These are phyloP conservation scores for Paulownia fortunei DNA, from an alignment of 257 asterid species.

Conservation along the genomic window DNA sequence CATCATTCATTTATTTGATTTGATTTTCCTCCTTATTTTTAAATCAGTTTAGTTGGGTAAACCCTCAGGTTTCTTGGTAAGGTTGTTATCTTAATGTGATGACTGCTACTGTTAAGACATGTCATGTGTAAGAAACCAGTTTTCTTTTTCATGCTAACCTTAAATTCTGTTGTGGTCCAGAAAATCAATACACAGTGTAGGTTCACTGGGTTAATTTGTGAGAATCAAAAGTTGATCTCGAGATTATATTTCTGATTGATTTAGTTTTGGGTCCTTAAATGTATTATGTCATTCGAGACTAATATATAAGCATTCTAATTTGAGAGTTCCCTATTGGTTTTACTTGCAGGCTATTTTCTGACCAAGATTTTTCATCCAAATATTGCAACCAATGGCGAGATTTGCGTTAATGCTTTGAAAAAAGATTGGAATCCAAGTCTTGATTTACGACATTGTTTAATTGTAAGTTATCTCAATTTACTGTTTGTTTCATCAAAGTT, in stretches of 20 bases:
- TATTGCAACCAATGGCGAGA: constrained; percentile 72
- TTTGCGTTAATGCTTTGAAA: constrained; percentile 83
- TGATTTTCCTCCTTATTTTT: background rate
- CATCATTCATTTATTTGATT: background rate
- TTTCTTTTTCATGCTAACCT: background rate
- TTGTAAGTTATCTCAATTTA: constrained; percentile 46
- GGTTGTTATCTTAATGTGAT: background rate
- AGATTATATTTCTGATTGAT: background rate
- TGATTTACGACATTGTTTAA: constrained; percentile 74
- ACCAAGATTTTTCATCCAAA: constrained; percentile 85
- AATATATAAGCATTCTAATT: background rate
- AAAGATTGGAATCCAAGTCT: constrained; percentile 78
- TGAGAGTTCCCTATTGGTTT: background rate
- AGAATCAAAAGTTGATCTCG: too few relatives aligned
- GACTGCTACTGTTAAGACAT: background rate
- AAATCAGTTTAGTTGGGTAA: background rate
- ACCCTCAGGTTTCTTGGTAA: background rate
- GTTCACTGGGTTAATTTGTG: too few relatives aligned
- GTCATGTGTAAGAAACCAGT: background rate
- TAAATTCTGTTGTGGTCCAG: background rate
- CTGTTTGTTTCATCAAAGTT: background rate
- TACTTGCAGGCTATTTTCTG: constrained; percentile 61
- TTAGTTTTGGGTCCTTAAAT: background rate
- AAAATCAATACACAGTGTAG: too few relatives aligned
- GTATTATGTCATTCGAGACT: background rate